Percentiles rank a stretch among this genome's conserved stretches.
These are phyloP conservation scores for Kodamaea anthophila DNA, from an alignment of 1,139 yeast genomes.

Conservation along the genomic window DNA sequence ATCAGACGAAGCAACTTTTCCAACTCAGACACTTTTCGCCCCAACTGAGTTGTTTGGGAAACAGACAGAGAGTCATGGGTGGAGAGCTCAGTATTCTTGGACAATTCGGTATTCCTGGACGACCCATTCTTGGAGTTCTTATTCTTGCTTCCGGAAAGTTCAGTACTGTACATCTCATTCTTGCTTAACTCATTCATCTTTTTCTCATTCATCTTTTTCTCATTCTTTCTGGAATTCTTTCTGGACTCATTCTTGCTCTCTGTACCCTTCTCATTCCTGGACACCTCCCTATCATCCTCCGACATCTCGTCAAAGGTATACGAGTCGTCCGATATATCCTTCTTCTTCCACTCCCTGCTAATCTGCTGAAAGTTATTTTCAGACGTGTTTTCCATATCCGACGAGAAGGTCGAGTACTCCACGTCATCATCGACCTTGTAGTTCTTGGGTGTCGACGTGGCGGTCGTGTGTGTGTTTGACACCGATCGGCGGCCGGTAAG, in stretches of 20 bases:
- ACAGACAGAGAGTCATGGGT: no score
- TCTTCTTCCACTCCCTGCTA: constrained; percentile 4
- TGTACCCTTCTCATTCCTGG: not conserved
- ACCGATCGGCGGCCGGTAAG: constrained; percentile 7
- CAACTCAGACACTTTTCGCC: constrained; percentile 14
- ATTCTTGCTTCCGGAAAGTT: not conserved
- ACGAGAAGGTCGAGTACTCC: constrained; percentile 33
- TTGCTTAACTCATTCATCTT: constrained; percentile 18
- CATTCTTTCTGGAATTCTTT: no score
- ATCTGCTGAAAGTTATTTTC: constrained; percentile 14
- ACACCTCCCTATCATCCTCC: no score
- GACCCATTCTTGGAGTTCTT: not conserved
- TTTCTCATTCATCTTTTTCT: constrained; percentile 4
- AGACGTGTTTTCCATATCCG: constrained; percentile 26
- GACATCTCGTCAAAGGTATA: not conserved
- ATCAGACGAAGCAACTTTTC: constrained; percentile 14
- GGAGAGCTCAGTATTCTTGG: constrained; percentile 9
- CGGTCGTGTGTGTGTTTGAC: constrained; percentile 20
- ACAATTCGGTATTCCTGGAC: constrained; percentile 10
- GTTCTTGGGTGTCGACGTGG: constrained; percentile 36
- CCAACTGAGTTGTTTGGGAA: no score
- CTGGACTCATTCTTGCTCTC: constrained; percentile 4
- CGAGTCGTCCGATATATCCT: constrained; percentile 3
- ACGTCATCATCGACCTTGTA: constrained; percentile 16
- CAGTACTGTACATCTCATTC: constrained; percentile 6